Evolutionary conservation across 23 red algal genomes (phyloP).

Genomic region (Gracilaria gracilis): DNA sequence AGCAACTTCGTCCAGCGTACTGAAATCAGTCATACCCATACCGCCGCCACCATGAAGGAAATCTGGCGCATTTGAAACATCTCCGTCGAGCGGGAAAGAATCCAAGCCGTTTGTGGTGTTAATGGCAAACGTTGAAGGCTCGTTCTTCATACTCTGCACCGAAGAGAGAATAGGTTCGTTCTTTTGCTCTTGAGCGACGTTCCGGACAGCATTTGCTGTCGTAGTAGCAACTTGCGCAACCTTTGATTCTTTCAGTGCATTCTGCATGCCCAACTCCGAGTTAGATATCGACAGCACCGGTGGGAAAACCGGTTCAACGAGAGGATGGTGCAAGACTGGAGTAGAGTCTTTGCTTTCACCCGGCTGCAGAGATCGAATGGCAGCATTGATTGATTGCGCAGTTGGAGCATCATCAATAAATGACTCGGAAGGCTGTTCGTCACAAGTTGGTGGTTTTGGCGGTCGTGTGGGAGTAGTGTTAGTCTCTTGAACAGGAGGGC

Average conservation of each 20-base stretch:
- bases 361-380: slow-evolving; percentile 18
- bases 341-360: slow-evolving; percentile 2
- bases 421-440: neutral
- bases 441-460: neutral
- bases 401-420: slow-evolving; percentile 47
- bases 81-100: slow-evolving; percentile 40
- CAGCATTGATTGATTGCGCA: slow-evolving; percentile 49
- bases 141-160: slow-evolving; percentile 13
- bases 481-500: neutral
- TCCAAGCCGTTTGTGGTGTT: slow-evolving; percentile 27
- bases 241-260: neutral
- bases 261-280: neutral
- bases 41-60: slow-evolving; percentile 20
- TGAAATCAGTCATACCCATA: slow-evolving; percentile 66
- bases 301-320: slow-evolving; percentile 23
- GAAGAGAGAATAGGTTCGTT: neutral
- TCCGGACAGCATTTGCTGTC: neutral
- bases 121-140: slow-evolving; percentile 15
- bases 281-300: neutral
- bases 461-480: neutral
- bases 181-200: neutral
- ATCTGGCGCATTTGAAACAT: neutral
- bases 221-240: neutral
- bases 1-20: slow-evolving; percentile 55
- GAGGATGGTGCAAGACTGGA: slow-evolving; percentile 43